A percentile compares a stretch with the other conserved stretches of the same genome.
Evolutionary conservation across 2,329 filamentous ascomycete genomes (phyloP).

Genomic region (Cercospora sp.): DNA sequence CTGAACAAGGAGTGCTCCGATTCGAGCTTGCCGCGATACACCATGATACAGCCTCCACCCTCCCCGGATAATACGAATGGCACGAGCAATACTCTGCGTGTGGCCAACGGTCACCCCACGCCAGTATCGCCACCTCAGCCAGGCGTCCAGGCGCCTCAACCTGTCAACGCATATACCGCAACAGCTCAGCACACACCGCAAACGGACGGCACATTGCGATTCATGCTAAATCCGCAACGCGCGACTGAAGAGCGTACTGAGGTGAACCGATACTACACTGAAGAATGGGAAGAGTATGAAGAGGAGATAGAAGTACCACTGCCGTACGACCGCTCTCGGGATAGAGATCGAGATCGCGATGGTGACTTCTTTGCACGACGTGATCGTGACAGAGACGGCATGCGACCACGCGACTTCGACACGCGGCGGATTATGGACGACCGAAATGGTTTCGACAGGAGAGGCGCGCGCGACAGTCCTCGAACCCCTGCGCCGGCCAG

Average conservation of each 20-base stretch:
- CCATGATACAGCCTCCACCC: constrained; percentile 37
- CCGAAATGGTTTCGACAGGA: constrained; percentile 51
- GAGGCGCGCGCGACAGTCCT: constrained; percentile 73
- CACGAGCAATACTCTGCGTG: constrained; percentile 34
- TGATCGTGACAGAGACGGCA: constrained; percentile 11
- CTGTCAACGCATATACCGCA: constrained; percentile 19
- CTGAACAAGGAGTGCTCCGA: constrained; percentile 79
- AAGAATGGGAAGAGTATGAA: constrained; percentile 75
- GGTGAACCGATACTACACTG: constrained; percentile 67
- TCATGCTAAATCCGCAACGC: constrained; percentile 79
- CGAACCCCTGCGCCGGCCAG: constrained; percentile 77
- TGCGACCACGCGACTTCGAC: constrained; percentile 25
- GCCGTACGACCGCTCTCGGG: constrained; percentile 26
- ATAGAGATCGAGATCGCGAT: constrained; percentile 28
- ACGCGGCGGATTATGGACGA: constrained; percentile 3
- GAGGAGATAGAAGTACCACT: constrained; percentile 66
- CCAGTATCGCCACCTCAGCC: constrained; percentile 38
- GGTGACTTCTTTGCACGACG: constrained; percentile 14
- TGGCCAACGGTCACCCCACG: constrained; percentile 39
- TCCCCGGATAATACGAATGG: constrained; percentile 39
- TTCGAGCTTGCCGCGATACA: constrained; percentile 62
- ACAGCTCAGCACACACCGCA: constrained; percentile 30
- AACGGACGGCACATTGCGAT: constrained; percentile 70
- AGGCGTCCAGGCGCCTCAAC: constrained; percentile 24
- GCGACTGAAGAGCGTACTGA: constrained; percentile 69